These are phyloP conservation scores for Penicillium herquei DNA, from an alignment of 495 filamentous ascomycete species.

Conservation along the genomic window DNA sequence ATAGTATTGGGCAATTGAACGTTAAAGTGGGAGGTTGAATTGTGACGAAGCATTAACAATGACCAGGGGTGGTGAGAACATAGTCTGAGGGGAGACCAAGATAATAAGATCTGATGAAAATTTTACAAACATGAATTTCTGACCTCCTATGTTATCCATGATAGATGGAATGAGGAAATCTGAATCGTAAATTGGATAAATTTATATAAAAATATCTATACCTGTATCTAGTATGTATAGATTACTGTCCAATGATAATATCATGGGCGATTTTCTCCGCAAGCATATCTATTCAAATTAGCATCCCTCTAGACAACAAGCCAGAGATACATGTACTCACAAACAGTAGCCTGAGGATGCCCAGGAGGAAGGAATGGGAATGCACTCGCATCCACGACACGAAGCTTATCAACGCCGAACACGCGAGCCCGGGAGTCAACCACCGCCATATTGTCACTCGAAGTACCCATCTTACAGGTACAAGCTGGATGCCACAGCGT, in stretches of 20 bases:
- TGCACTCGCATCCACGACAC: slow-evolving; percentile 57
- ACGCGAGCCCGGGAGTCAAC: slow-evolving; percentile 54
- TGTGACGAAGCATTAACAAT: no score
- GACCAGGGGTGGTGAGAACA: no score
- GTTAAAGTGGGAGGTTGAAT: no score
- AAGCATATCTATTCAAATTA: slow-evolving; percentile 35
- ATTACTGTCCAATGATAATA: slow-evolving; percentile 25
- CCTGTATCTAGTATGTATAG: neutral
- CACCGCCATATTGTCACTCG: slow-evolving; percentile 51
- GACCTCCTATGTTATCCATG: neutral
- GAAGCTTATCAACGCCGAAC: slow-evolving; percentile 47
- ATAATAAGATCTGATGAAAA: neutral
- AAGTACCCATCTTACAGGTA: slow-evolving; percentile 56
- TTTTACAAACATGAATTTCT: neutral
- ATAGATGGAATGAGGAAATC: neutral
- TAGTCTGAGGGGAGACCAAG: no score
- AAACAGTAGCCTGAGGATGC: slow-evolving; percentile 50
- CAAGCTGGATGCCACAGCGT: slow-evolving; percentile 51
- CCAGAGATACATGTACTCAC: slow-evolving; percentile 15
- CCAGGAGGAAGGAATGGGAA: slow-evolving; percentile 55
- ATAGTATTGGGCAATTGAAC: no score
- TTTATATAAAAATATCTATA: neutral
- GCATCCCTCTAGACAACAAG: neutral
- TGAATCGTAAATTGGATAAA: neutral
- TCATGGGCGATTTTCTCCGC: slow-evolving; percentile 55